phyloP scores from a whole-genome alignment of 2,329 filamentous ascomycete genomes.

The Neofusicoccum cordaticola region DNA sequence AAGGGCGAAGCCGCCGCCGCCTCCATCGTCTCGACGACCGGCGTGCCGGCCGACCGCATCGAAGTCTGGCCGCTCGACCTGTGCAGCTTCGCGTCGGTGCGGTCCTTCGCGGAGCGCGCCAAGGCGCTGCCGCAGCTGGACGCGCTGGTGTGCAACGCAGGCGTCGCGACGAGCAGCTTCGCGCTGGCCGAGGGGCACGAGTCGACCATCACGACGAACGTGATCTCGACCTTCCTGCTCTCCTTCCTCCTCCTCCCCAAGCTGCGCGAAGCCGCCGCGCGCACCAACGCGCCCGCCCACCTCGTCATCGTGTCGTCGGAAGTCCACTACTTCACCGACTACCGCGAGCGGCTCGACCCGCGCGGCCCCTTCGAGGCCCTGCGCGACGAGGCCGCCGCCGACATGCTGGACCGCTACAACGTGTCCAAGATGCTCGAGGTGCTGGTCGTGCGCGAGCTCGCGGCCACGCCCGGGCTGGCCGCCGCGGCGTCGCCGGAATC shows the following conservation, averaged over 20 bases:
- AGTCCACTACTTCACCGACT: slow-evolving; percentile 17
- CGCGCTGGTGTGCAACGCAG: slow-evolving; percentile 40
- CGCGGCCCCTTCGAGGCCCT: slow-evolving; percentile 23
- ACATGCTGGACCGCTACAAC: slow-evolving; percentile 23
- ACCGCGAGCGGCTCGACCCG: slow-evolving; percentile 11
- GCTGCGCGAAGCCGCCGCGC: slow-evolving; percentile 19
- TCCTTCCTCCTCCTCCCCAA: slow-evolving; percentile 29
- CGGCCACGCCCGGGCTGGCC: not conserved
- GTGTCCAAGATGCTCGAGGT: slow-evolving; percentile 29
- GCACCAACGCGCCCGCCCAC: not conserved
- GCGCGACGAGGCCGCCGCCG: slow-evolving; percentile 18
- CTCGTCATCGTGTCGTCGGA: slow-evolving; percentile 20
- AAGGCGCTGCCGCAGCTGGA: slow-evolving; percentile 32
- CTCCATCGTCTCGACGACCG: slow-evolving; percentile 37
- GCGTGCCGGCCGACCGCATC: slow-evolving; percentile 30
- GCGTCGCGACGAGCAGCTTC: slow-evolving; percentile 29
- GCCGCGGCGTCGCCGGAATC: too few relatives aligned
- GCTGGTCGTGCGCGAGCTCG: slow-evolving; percentile 23
- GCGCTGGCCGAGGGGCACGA: slow-evolving; percentile 29
- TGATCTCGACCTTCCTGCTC: slow-evolving; percentile 39
- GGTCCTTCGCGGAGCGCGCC: slow-evolving; percentile 30
- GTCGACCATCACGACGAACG: slow-evolving; percentile 38
- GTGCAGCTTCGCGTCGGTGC: slow-evolving; percentile 37
- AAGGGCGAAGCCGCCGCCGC: slow-evolving; percentile 46
- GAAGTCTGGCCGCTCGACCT: slow-evolving; percentile 48